These are phyloP conservation scores for Lepiota venenata DNA, from an alignment of 768 basidiomycete genomes.

Conservation along the genomic window DNA sequence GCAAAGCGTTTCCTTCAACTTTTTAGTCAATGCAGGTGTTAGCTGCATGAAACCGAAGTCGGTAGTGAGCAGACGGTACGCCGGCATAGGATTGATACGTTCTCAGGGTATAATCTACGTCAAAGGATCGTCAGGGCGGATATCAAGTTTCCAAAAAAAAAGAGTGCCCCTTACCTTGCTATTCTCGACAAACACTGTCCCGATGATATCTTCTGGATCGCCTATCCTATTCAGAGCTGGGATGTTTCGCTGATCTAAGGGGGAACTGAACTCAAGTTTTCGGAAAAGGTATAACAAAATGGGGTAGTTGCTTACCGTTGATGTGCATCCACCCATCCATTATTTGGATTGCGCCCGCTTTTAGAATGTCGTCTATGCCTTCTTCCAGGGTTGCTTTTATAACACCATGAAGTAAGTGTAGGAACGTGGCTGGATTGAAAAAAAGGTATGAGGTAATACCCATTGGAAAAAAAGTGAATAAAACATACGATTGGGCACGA, in stretches of 20 bases:
- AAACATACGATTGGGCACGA: conserved; percentile 64
- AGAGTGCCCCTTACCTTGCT: conserved; percentile 46
- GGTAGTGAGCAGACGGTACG: conserved; percentile 75
- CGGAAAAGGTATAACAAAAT: background rate
- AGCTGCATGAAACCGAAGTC: conserved; percentile 70
- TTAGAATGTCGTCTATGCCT: conserved; percentile 62
- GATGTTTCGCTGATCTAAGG: conserved; percentile 72
- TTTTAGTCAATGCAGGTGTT: conserved; percentile 58
- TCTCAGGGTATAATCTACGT: conserved; percentile 56
- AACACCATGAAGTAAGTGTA: conserved; percentile 55
- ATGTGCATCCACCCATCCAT: conserved; percentile 88
- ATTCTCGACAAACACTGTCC: conserved; percentile 66
- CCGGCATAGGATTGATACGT: conserved; percentile 85
- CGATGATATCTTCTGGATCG: conserved; percentile 83
- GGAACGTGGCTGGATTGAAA: conserved; percentile 48
- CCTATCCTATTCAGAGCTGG: conserved; percentile 75
- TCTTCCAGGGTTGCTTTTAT: conserved; percentile 52
- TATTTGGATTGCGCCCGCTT: conserved; percentile 59
- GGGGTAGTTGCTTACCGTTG: conserved; percentile 41
- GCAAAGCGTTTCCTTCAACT: background rate
- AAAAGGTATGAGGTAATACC: no score
- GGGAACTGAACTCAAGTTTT: background rate
- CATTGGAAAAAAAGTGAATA: background rate
- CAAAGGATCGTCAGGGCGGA: background rate
- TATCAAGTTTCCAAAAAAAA: conserved; percentile 2